These are phyloP conservation scores for Platanus orientalis DNA, from an alignment of 164 flowering plant genomes.

Conservation along the genomic window DNA sequence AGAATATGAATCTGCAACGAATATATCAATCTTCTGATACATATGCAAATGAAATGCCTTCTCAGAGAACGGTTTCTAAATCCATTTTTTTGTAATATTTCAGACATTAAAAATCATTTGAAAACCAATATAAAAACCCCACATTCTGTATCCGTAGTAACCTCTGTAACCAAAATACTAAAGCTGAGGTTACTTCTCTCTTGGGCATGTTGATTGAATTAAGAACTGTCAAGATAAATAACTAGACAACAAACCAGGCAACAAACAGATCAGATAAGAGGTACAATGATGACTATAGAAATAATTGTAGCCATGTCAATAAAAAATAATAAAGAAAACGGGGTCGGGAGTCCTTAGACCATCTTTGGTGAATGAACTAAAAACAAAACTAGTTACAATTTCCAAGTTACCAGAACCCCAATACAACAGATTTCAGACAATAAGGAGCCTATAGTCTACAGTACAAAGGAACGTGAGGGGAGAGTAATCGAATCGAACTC, in stretches of 20 bases:
- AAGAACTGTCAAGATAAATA: background rate
- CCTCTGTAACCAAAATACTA: background rate
- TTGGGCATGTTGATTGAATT: background rate
- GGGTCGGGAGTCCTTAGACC: no score
- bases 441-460: background rate
- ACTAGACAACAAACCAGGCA: no score
- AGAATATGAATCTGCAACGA: no score
- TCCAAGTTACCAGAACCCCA: background rate
- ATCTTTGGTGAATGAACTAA: no score
- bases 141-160: background rate
- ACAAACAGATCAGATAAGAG: no score
- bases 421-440: background rate
- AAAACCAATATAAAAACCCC: background rate
- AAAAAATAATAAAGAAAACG: no score
- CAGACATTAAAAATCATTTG: no score
- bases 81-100: no score
- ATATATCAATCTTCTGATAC: background rate
- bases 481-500: background rate
- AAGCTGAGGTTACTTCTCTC: background rate
- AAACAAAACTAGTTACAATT: no score
- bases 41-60: background rate
- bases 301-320: no score
- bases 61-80: no score
- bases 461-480: background rate
- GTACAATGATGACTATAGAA: no score